Percentiles rank a stretch among this genome's conserved stretches.
Conservation (phyloP, 2,329 filamentous ascomycete genomes). For the Pestalotiopsis sp. region DNA sequence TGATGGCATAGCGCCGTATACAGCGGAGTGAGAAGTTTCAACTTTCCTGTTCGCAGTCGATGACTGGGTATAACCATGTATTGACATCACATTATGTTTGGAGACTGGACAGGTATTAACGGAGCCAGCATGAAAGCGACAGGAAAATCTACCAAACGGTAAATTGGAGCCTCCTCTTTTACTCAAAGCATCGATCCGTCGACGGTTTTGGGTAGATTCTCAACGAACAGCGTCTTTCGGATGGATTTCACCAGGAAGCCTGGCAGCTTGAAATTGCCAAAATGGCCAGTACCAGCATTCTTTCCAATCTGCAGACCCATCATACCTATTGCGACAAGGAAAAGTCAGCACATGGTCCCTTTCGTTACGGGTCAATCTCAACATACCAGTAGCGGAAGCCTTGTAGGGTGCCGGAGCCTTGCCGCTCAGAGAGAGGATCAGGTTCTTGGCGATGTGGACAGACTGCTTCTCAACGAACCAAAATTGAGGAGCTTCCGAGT, state of each 20-base stretch:
- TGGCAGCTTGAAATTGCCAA: slow-evolving; percentile 23
- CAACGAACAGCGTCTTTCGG: slow-evolving; percentile 27
- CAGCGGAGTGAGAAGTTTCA: not conserved
- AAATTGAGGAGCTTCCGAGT: slow-evolving; percentile 21
- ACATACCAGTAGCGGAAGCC: slow-evolving; percentile 10
- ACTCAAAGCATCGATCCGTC: slow-evolving; percentile 21
- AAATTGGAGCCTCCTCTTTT: not conserved
- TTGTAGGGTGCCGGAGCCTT: slow-evolving; percentile 14
- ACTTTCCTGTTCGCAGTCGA: not conserved
- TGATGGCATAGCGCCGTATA: not conserved
- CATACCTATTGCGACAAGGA: slow-evolving; percentile 25
- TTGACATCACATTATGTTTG: not conserved
- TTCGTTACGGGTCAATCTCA: not conserved
- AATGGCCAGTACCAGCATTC: slow-evolving; percentile 24
- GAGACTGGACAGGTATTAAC: not conserved
- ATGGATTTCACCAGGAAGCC: slow-evolving; percentile 25
- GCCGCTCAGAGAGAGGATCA: slow-evolving; percentile 7
- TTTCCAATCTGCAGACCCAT: slow-evolving; percentile 28
- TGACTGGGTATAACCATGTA: not conserved
- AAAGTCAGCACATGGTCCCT: not conserved
- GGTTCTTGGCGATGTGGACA: slow-evolving; percentile 15
- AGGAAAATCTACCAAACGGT: not conserved
- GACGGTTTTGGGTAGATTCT: slow-evolving; percentile 21
- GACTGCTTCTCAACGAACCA: slow-evolving; percentile 10
- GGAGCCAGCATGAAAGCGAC: not conserved